Base-by-base conservation (phyloP, 2,329 filamentous ascomycete genomes). In the Chaetomium olivaceum region DNA sequence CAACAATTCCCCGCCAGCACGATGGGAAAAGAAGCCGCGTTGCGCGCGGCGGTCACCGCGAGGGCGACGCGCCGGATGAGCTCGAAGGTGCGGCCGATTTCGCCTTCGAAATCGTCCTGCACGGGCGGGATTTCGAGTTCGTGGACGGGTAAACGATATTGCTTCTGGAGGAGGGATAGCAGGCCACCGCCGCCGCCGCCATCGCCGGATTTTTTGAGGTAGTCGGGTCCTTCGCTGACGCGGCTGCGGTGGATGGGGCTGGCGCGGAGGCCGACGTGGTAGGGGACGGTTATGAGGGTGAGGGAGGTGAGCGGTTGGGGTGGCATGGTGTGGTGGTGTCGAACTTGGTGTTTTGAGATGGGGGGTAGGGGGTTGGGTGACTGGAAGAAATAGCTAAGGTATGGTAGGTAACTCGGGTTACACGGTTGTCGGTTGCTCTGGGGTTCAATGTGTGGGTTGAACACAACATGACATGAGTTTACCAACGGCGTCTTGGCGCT, bases 1-100 rank as follows among this genome's bases (percentile, higher is more conserved):
- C 74, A 75, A 68, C 78, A 80, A 62, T 80, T 80, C 0, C 78
- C 78, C 0, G 79, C 75, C 0, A 81, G 70, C 5, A 80, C 61
- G 7, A 80, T 66, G 0, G 78, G 79, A 61, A 80, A 80, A 0
- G 74, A 76, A 1, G 69, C 56, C 0, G 62, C 62, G 8, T 67
- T 57, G 3, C 71, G 68, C 0, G 75, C 77, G 8, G 71, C 23
- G 0, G 71, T 67, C 16, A 80, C 76, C 1, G 73, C 71, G 3
- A 36, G 63, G 1, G 79, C 77, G 23, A 74, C 76, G 16, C 76
- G 78, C 0, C 78, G 76, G 19, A 80, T 58, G 5, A 80, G 23
- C 59, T 80, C 79, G 50, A 80, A 80, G 21, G 73, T 76, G 21
- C 76, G 75, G 0, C 76, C 76, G 48, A 80, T 79, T 19, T 79